A percentile compares a stretch with the other conserved stretches of the same genome.
These are phyloP conservation scores for Chloroidium sp. DNA, from an alignment of 163 green algal genomes.

Conservation along the genomic window DNA sequence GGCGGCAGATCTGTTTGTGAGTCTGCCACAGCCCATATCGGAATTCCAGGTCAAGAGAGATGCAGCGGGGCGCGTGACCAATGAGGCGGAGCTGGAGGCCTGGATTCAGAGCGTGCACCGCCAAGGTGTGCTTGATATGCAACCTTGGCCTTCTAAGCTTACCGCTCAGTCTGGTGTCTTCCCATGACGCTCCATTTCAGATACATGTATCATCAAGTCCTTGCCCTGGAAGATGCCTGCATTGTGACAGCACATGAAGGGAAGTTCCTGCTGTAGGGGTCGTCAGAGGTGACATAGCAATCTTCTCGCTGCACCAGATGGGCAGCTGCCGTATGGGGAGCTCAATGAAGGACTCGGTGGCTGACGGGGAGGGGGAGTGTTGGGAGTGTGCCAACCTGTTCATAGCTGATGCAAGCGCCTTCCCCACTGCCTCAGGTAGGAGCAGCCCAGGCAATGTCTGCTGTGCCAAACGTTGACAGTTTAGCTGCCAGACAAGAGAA, in stretches of 20 bases:
- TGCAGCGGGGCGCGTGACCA: too few species aligned
- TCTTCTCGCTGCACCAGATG: constrained; percentile 64
- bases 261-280: constrained; percentile 7
- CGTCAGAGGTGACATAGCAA: neutral
- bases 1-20: too few species aligned
- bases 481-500: neutral
- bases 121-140: too few species aligned
- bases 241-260: neutral
- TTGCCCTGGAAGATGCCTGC: neutral
- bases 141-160: too few species aligned
- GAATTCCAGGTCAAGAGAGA: too few species aligned
- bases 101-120: too few species aligned
- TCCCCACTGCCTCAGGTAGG: constrained; percentile 53
- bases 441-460: neutral
- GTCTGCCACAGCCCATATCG: too few species aligned
- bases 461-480: neutral
- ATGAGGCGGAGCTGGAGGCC: too few species aligned
- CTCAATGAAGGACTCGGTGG: constrained; percentile 31
- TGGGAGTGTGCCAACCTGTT: constrained; percentile 61
- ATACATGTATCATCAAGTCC: neutral
- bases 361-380: constrained; percentile 44
- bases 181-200: neutral
- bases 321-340: constrained; percentile 54
- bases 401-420: constrained; percentile 41
- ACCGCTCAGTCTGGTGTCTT: neutral